Evolutionary conservation across 495 filamentous ascomycete genomes (phyloP), one percentile per base, ranked within the genome.

Genomic region (Hypoxylon crocopeplum): DNA sequence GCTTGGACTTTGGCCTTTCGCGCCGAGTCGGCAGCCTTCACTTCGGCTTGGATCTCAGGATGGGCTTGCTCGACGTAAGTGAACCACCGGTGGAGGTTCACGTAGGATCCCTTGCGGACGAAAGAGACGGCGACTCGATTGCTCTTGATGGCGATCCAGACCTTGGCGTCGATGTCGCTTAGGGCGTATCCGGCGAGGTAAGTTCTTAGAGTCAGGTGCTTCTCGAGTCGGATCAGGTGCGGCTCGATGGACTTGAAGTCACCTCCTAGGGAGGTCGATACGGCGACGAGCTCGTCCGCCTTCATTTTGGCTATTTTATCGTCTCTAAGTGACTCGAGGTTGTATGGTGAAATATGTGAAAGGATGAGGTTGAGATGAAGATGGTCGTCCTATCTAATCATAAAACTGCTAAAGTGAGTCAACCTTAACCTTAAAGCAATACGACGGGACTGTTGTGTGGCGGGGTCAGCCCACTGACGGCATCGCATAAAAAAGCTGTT

Each of bases 51-150:
- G 50, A 83, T 82, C 70, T 84, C 89, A 5, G 88, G 88, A 69
- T 91, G 88, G 29, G 82, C 80, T 70, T 91, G 85, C 68, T 96
- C 90, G 66, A 98, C 74, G 72, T 88, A 97, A 48, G 77, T 81
- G 74, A 93, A 97, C 94, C 93, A 98, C 56, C 94, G 83, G 42
- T 82, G 84, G 19, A 98, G 72, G 73, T 96, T 97, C 48, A 82
- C 78, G 48, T 96, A 84, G 8, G 83, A 75, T 30, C 86, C 89
- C 67, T 89, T 87, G 73, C 90, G 92, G 56, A 96, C 79, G 64
- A 89, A 88, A 12, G 88, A 86, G 56, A 86, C 77, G 6, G 90
- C 92, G 13, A 93, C 88, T n/a, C 88, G 84, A 77, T 96, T 97
- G 60, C 86, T 88, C 41, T 90, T 86, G 48, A 98, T 80, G 7